These are phyloP conservation scores for Phytopythium kandeliae DNA, from an alignment of 352 stramenopile genomes.

Conservation along the genomic window DNA sequence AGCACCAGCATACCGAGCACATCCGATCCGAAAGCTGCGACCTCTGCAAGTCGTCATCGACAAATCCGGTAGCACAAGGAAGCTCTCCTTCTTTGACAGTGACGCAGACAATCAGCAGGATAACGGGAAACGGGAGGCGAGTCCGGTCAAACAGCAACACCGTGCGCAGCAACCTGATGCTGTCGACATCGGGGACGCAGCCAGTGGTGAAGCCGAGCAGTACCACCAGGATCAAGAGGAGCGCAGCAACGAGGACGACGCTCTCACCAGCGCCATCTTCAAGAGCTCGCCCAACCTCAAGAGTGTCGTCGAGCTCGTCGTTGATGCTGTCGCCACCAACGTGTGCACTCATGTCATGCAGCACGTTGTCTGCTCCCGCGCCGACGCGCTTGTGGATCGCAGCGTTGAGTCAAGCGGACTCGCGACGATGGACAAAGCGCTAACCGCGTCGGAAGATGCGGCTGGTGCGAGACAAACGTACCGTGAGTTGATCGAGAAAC, in stretches of 20 bases:
- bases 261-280: slow-evolving; percentile 46
- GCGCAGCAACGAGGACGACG: slow-evolving; percentile 14
- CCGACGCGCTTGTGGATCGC: slow-evolving; percentile 34
- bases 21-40: slow-evolving; percentile 51
- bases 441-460: not conserved
- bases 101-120: slow-evolving; percentile 2
- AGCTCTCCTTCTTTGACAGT: slow-evolving; percentile 1
- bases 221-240: not conserved
- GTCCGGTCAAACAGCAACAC: not conserved
- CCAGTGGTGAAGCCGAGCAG: not conserved
- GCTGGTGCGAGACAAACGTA: slow-evolving; percentile 13
- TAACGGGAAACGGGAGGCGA: not conserved
- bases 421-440: not conserved
- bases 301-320: slow-evolving; percentile 54
- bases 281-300: slow-evolving; percentile 57
- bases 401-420: slow-evolving; percentile 1
- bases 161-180: slow-evolving; percentile 7
- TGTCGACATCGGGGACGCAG: not conserved
- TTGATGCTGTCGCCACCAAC: slow-evolving; percentile 51
- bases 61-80: slow-evolving; percentile 2
- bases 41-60: slow-evolving; percentile 47
- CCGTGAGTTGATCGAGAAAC: slow-evolving; percentile 30
- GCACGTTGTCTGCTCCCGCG: slow-evolving; percentile 31
- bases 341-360: slow-evolving; percentile 49
- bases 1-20: slow-evolving; percentile 7